Base-by-base conservation (phyloP, 805 yeast genomes). In the Spencermartinsiella europaea region DNA sequence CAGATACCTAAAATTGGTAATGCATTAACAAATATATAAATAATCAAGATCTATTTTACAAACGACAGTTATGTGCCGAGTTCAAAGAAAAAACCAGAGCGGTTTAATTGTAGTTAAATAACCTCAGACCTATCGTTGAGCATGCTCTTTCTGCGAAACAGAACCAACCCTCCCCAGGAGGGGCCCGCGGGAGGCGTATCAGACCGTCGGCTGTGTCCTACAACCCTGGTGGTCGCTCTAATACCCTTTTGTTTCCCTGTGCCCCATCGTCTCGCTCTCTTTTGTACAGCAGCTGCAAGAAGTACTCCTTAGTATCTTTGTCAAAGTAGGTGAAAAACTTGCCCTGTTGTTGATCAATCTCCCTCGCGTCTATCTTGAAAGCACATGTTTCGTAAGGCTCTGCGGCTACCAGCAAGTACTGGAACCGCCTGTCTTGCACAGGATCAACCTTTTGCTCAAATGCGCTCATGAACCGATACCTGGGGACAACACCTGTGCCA, bases 301-400 rank as follows among this genome's bases (percentile, higher is more conserved):
- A 85, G 55, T 78, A 85, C 50, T 77, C 82, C 49, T 75, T 75
- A 1, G 80, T 69, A 57, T 85, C 95, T 5, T 60, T 62, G 61
- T 89, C 95, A 82, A 85, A 89, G 60, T 72, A 75, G 57, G 83
- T 78, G 84, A 89, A 85, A 31, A 78, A 74, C 44, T 57, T 55
- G 10, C 58, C 59, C 2, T 56, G 58, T 20, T 56, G 42, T 35
- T 55, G 52, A 50, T 75, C 79, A 12, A 80, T 69, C 20, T 79
- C 77, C 17, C 60, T 69, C 14, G 79, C 71, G 1, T 95, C 95
- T 10, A 93, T 71, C 48, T 86, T 81, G 47, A 91, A 69, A 1
- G 83, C 85, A 7, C 88, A 71, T 48, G 82, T 87, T 50, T 88
- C 91, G 63, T 87, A 93, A 1, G 97, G 97, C 61, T 88, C 96